These are phyloP conservation scores for Erysimum pusillum DNA, from an alignment of 441 rosid genomes.

Conservation along the genomic window DNA sequence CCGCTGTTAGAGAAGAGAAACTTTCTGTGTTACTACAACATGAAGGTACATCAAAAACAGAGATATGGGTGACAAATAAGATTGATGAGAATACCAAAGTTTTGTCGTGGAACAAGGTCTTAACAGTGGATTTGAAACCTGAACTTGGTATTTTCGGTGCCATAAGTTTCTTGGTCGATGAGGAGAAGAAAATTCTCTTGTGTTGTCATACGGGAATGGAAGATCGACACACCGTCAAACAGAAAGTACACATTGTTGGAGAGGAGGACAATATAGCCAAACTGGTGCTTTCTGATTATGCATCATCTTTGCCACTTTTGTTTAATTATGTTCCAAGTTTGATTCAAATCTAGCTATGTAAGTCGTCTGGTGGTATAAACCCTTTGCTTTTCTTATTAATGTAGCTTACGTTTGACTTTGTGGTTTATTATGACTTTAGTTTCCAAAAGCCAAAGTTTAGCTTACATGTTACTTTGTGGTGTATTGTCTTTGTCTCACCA, in stretches of 20 bases:
- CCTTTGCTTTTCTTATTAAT: no score
- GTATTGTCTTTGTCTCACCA: background rate
- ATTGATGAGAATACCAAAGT: background rate
- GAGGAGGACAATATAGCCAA: background rate
- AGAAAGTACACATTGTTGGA: background rate
- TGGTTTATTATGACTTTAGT: no score
- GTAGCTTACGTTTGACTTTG: no score
- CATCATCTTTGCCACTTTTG: background rate
- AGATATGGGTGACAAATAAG: background rate
- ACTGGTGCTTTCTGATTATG: background rate
- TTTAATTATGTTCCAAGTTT: constrained; percentile 24
- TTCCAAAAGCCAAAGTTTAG: no score
- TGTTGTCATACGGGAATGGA: background rate
- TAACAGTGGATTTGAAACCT: background rate
- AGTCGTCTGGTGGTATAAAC: no score
- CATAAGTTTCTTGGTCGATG: background rate
- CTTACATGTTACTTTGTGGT: no score
- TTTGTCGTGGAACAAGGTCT: constrained; percentile 9
- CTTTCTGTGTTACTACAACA: no score
- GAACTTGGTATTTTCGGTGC: background rate
- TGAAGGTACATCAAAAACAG: background rate
- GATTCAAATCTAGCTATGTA: background rate
- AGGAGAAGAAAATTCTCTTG: background rate
- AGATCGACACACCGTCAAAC: background rate
- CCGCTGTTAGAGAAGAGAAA: no score